Percentiles rank a stretch among this genome's conserved stretches.
phyloP scores from a whole-genome alignment of 2,329 filamentous ascomycete genomes.

The Aspergillus thermomutatus region DNA sequence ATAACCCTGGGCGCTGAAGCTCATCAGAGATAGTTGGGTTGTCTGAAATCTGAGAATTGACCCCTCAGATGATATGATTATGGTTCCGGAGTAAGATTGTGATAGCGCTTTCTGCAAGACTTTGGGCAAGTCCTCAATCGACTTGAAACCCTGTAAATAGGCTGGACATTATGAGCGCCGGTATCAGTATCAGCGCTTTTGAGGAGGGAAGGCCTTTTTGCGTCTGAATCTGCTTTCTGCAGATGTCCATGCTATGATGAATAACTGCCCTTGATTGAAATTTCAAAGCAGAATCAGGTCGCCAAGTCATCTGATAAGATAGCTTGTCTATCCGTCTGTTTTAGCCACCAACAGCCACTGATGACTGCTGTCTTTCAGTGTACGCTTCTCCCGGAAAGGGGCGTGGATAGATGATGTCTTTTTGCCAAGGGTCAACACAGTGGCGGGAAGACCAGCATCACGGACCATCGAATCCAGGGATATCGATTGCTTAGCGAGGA shows the following conservation, averaged over 20 bases:
- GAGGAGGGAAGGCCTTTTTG: neutral
- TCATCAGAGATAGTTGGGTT: neutral
- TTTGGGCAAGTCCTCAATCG: neutral
- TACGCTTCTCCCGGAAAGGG: neutral
- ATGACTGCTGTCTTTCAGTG: neutral
- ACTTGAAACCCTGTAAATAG: neutral
- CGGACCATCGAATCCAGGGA: neutral
- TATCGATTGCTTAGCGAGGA: neutral
- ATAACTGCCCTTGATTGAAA: neutral
- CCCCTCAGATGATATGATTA: too few species aligned
- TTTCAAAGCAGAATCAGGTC: conserved; percentile 2
- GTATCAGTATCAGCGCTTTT: neutral
- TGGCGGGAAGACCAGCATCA: neutral
- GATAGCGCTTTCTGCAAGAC: neutral
- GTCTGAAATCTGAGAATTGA: neutral
- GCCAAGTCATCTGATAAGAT: conserved; percentile 13
- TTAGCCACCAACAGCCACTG: neutral
- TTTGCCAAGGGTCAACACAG: neutral
- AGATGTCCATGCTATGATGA: neutral
- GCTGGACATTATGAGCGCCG: neutral
- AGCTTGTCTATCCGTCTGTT: neutral
- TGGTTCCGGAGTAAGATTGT: too few species aligned
- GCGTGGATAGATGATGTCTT: neutral
- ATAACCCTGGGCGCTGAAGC: too few species aligned
- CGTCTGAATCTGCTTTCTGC: neutral